phyloP scores from a whole-genome alignment of 2,329 filamentous ascomycete genomes.

The Botrytis cinerea region DNA sequence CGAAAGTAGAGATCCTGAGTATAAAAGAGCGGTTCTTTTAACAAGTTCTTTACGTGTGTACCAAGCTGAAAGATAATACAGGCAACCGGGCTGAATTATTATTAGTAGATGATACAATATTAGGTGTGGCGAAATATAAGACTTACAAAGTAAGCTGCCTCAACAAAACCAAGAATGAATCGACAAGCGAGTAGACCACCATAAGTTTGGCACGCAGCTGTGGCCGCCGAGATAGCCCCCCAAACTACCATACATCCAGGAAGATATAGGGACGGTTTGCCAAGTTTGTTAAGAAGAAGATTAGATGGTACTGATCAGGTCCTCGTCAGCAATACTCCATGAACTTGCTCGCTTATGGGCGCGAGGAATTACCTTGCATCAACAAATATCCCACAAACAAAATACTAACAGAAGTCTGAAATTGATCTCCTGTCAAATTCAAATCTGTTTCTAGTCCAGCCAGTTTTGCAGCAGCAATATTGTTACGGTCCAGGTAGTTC shows the following conservation, averaged over 20 bases:
- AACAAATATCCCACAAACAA: constrained; percentile 45
- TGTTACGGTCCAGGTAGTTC: constrained; percentile 64
- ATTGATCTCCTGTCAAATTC: constrained; percentile 45
- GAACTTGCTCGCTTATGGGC: background rate
- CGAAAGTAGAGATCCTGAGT: constrained; percentile 47
- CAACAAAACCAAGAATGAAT: constrained; percentile 55
- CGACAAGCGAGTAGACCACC: constrained; percentile 49
- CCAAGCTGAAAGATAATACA: constrained; percentile 43
- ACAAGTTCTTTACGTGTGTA: constrained; percentile 49
- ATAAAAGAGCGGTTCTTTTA: constrained; percentile 50
- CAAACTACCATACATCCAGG: constrained; percentile 52
- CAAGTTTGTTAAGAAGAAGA: constrained; percentile 51
- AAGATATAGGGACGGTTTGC: constrained; percentile 53
- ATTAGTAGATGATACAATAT: background rate
- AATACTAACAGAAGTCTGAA: constrained; percentile 47
- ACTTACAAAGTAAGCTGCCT: constrained; percentile 56
- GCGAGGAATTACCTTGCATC: constrained; percentile 40
- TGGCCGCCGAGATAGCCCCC: constrained; percentile 52
- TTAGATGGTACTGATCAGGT: constrained; percentile 47
- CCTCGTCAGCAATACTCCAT: background rate
- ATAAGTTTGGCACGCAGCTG: constrained; percentile 51
- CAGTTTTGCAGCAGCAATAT: constrained; percentile 57
- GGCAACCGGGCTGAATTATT: constrained; percentile 24
- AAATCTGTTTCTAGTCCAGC: constrained; percentile 51
- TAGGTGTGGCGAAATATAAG: too few relatives aligned